A percentile compares a stretch with the other conserved stretches of the same genome.
Evolutionary conservation across 2,329 filamentous ascomycete genomes (phyloP).

Genomic region (Nemania diffusa): DNA sequence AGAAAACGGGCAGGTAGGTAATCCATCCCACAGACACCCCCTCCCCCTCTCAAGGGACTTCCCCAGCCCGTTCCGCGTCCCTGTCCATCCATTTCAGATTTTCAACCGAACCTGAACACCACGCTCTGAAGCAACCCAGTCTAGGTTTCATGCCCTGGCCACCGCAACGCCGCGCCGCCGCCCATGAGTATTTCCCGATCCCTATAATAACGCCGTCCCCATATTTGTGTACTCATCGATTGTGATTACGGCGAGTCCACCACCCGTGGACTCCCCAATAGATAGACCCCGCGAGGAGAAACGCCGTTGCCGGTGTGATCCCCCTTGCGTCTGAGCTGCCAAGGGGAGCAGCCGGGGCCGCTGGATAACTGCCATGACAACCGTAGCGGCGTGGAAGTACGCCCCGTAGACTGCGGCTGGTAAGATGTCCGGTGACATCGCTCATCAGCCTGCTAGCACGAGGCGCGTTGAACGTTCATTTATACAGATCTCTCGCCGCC

Average conservation of each 20-base stretch:
- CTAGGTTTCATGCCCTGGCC: background rate
- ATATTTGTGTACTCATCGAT: background rate
- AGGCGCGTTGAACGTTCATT: slow-evolving; percentile 24
- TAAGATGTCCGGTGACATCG: background rate
- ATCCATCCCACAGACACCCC: background rate
- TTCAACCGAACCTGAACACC: background rate
- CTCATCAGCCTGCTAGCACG: background rate
- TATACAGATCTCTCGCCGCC: slow-evolving; percentile 11
- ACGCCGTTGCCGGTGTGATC: background rate
- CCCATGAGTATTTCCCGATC: background rate
- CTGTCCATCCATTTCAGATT: background rate
- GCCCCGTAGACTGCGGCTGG: background rate
- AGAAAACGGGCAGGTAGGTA: background rate
- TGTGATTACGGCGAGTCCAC: background rate
- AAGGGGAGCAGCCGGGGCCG: background rate
- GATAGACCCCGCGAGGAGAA: background rate
- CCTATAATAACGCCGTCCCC: background rate
- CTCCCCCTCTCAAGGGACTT: too few species aligned
- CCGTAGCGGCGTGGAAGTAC: background rate
- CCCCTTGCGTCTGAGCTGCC: too few species aligned
- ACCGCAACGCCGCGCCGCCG: background rate
- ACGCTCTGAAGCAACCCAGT: background rate
- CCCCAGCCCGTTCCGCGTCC: background rate
- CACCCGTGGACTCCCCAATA: background rate
- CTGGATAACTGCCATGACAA: background rate